Evolutionary conservation across 352 stramenopile species (phyloP), one percentile per base, ranked within the genome.

Genomic region (Phytopythium aichiense): DNA sequence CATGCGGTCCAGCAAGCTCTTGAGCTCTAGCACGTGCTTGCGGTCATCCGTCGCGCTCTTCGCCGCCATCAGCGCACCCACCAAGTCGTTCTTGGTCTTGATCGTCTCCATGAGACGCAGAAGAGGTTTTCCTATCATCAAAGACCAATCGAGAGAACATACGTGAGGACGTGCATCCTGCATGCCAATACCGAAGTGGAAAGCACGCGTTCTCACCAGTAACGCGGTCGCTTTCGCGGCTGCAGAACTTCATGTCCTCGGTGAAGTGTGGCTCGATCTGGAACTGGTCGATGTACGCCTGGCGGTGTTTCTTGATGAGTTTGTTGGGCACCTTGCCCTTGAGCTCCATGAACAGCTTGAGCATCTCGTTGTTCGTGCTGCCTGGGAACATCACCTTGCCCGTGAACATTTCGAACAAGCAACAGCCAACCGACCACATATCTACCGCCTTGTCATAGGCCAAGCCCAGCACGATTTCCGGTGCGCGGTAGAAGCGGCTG

Each of bases 401-500:
- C 62, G 97, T 98, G 80, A 98, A 99, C 63, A 99, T 89, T 71
- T 99, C 98, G 59, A 92, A 98, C 37, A 99, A 79, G 59, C 97
- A 98, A 60, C 96, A 97, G 52, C 95, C 93, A 58, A 99, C 80
- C 81, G 87, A 98, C 97, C 97, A 99, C 62, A 99, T 89, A 87
- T 99, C 98, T 75, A 99, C 93, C 55, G 93, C 84, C 69, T 91
- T 88, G 76, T 98, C 95, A 72, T 98, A 99, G 28, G 76, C 58
- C 31, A 97, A 76, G 48, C 90, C 89, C 48, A 97, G 70, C 63
- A 97, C 87, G 45, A 97, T 94, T 76, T 99, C 96, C 2, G 96
- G 98, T 22, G 97, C 96, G 56, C 97, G 93, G 76, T 99, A 99
- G 72, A 99, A 99, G 31, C 97, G 84, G 61, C 92, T 99, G n/a